Conservation (phyloP, 2,329 filamentous ascomycete genomes). For the Intubia oerlemansii region DNA sequence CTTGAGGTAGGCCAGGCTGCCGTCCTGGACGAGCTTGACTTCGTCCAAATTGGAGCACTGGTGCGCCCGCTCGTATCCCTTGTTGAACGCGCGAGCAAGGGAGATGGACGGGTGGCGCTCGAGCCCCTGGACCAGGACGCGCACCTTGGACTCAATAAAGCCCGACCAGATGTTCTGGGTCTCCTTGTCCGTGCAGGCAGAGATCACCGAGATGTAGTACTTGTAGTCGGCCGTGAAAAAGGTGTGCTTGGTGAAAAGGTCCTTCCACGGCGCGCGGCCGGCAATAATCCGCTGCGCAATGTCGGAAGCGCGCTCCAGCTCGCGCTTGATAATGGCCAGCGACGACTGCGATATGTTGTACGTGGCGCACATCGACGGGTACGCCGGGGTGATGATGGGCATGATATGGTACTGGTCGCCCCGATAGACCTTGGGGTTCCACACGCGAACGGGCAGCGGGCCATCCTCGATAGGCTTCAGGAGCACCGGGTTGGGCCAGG, state of each 20-base stretch:
- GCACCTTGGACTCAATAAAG: conserved; percentile 80
- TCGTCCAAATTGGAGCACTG: conserved; percentile 33
- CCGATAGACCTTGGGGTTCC: conserved; percentile 83
- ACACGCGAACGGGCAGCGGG: conserved; percentile 62
- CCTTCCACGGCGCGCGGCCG: conserved; percentile 62
- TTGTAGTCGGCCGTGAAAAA: conserved; percentile 92
- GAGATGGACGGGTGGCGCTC: conserved; percentile 64
- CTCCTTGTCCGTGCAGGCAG: conserved; percentile 65
- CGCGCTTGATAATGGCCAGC: conserved; percentile 61
- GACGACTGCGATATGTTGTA: conserved; percentile 84
- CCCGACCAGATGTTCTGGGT: conserved; percentile 76
- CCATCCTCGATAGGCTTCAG: conserved; percentile 75
- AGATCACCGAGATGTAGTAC: conserved; percentile 80
- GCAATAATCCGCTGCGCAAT: conserved; percentile 63
- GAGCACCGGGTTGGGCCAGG: conserved; percentile 83
- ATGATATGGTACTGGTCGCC: conserved; percentile 75
- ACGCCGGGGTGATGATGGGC: conserved; percentile 95
- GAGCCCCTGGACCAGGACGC: conserved; percentile 62
- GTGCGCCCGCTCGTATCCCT: conserved; percentile 73
- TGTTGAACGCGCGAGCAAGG: conserved; percentile 78
- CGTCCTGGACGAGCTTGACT: conserved; percentile 30
- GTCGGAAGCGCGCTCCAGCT: conserved; percentile 56
- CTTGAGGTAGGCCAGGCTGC: conserved; percentile 24
- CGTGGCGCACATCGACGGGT: conserved; percentile 93
- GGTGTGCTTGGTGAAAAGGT: conserved; percentile 71